Conservation (phyloP, 306 rosid species). For the Pterocarpus santalinus region DNA sequence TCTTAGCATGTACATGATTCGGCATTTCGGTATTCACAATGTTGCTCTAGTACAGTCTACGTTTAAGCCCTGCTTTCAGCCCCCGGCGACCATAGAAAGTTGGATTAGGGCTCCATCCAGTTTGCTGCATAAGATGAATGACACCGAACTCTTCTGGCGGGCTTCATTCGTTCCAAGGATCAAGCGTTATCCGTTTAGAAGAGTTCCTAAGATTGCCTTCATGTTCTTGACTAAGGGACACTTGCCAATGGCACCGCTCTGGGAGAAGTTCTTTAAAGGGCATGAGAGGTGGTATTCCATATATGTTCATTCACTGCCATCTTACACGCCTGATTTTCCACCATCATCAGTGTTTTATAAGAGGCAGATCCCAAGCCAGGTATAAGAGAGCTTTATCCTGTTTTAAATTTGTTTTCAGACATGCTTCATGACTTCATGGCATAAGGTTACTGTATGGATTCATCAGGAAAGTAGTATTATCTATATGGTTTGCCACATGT, state of each 20-base stretch:
- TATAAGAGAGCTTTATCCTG: constrained; percentile 44
- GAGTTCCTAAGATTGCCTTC: constrained; percentile 93
- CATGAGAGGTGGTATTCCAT: constrained; percentile 73
- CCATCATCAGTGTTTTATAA: constrained; percentile 77
- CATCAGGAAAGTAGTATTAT: constrained; percentile 23
- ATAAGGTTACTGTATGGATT: constrained; percentile 34
- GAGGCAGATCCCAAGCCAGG: constrained; percentile 98
- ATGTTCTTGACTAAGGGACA: constrained; percentile 99
- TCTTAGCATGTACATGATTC: constrained; percentile 76
- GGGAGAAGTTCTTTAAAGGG: constrained; percentile 90
- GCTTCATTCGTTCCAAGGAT: constrained; percentile 76
- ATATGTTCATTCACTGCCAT: constrained; percentile 85
- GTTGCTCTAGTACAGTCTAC: constrained; percentile 60
- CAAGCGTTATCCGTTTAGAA: constrained; percentile 71
- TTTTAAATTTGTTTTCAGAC: constrained; percentile 1
- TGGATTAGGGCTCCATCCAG: constrained; percentile 77
- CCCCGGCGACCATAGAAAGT: constrained; percentile 62
- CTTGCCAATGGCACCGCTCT: constrained; percentile 90
- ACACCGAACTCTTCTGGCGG: constrained; percentile 83
- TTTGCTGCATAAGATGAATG: constrained; percentile 81
- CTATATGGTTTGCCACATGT: constrained; percentile 23
- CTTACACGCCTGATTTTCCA: constrained; percentile 63
- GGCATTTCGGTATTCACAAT: constrained; percentile 69
- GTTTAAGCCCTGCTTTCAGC: constrained; percentile 64
- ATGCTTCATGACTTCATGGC: constrained; percentile 18